Base-by-base conservation (phyloP, 2,329 filamentous ascomycete species). In the Verticillium albo-atrum region DNA sequence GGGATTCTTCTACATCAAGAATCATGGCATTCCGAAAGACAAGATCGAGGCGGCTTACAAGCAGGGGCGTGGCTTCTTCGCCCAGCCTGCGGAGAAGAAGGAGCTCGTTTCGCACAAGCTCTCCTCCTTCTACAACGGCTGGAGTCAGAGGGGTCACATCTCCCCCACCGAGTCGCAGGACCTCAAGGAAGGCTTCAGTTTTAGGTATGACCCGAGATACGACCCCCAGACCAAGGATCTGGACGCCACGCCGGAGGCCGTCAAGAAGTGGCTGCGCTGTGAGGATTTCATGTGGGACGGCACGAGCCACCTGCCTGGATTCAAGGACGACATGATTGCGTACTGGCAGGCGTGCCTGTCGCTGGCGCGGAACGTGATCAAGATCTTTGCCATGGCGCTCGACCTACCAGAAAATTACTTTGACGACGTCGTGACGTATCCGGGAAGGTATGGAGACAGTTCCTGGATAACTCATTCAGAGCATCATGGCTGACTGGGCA, bases 1-100 rank as follows among this genome's bases (percentile, higher is more conserved):
- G 0, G 78, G 78, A 0, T 80, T 80, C 64, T 80, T 81, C 64
- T 80, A 80, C 60, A 70, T 80, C 60, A 74, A 73, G 60, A 78
- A 79, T 50, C 75, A 79, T 64, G 75, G 75, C 0, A 75, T 79
- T 14, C 56, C 70, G 0, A 66, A 73, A 25, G 65, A 68, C 26
- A 66, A 62, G 6, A 74, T 75, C n/a, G 60, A 67, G 7, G 60
- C 60, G 2, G 62, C 65, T 10, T 66, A 61, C 55, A 53, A 47
- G 20, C 62, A 63, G 58, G 64, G 64, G 12, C 58, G 59, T 56
- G 47, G 58, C 2, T 73, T 75, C 61, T 74, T 75, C 60, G 56
- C 61, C 10, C 72, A 73, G 57, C 52, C 70, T 0, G 55, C 62
- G 0, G 68, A 69, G 9, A 60, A 66, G 27, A 75, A 75, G 59